Base-by-base conservation (phyloP, 345 rosid species). In the Brassica rapa region DNA sequence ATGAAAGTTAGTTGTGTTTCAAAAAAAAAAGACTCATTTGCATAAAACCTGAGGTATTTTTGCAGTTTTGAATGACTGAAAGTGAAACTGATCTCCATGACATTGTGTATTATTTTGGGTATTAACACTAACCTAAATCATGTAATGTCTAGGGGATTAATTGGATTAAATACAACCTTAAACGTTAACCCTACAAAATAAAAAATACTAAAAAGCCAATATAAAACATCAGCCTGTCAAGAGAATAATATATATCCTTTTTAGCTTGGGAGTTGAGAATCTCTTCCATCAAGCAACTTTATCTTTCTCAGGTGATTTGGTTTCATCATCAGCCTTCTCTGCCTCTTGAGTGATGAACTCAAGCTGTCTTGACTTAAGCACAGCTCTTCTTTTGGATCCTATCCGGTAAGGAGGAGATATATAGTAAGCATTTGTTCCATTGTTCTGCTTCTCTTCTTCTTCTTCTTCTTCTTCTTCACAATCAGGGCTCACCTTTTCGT, bases 381-480 rank as follows among this genome's bases (percentile, higher is more conserved):
- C 88, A 39, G 91, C 87, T 72, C 90, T 87, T 76, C 97, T 77
- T 84, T 90, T 93, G 32, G 96, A 84, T 84, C 88, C 87, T 82
- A 93, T 80, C 74, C 96, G 83, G 80, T 91, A 95, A 0, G 98
- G 98, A 56, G 99, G 99, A 67, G 99, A 95, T 23, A 89, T 84
- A 74, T 93, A 88, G 74, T 86, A 93, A 67, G 86, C 86, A 71
- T 68, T 84, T 39, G 80, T 77, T 67, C 76, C 85, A 73, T 46
- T 60, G 32, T 76, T 71, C 66, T 79, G 68, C 66, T 65, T 70
- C 73, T 27, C 81, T 29, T 83, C 86, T 57, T 60, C 43, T 10
- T 83, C 86, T 56, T 60, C 30, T 27, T 27, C 83, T 10, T 83
- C 86, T 56, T 60, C 30, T 27, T 27, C 83, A 68, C 80, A 6